Evolutionary conservation across 768 basidiomycete species (phyloP), one percentile per base, ranked within the genome.

Genomic region (Tylopilus sp.): DNA sequence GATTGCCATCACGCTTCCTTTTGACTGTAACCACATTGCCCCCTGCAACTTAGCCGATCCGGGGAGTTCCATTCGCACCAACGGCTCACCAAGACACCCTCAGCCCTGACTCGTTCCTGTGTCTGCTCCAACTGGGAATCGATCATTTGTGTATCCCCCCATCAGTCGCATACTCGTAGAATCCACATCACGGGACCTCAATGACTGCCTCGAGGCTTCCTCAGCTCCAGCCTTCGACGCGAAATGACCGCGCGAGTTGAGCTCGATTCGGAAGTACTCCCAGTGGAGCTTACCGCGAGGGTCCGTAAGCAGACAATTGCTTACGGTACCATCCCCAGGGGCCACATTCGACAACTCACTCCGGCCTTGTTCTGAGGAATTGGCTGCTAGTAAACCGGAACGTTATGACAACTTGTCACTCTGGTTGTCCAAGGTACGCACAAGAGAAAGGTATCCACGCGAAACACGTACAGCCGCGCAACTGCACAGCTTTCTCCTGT

Each of bases 171-270:
- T 48, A 46, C 48, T 44, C 38, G 14, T 37, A 46, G 24, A 25
- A 37, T 38, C 38, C 25, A 37, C 48, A 52, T 68, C 65, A 67
- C 64, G 62, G 59, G 65, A 63, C 63, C 45, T 54, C 46, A 34
- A 34, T 34, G 10, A 13, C 48, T 50, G 65, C 65, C 66, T 67
- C 64, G 67, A 67, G 66, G 66, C 66, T 43, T 50, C 52, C 55
- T 54, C 47, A 48, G 53, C 53, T 25, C 57, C 53, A 53, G 44
- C 56, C 50, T 59, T 48, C 28, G 38, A 50, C 60, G 60, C 65
- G 65, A 66, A 56, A 67, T 67, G 65, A 67, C 64, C 66, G 65
- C 40, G 40, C 40, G 40, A 42, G 40, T 25, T 17, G 6, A 42
- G 1, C 40, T 42, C 24, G 4, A 25, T 42, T 26, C 13, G 40